Evolutionary conservation across 1,139 yeast species (phyloP).

Genomic region (Nakaseomyces uthaithaninus): DNA sequence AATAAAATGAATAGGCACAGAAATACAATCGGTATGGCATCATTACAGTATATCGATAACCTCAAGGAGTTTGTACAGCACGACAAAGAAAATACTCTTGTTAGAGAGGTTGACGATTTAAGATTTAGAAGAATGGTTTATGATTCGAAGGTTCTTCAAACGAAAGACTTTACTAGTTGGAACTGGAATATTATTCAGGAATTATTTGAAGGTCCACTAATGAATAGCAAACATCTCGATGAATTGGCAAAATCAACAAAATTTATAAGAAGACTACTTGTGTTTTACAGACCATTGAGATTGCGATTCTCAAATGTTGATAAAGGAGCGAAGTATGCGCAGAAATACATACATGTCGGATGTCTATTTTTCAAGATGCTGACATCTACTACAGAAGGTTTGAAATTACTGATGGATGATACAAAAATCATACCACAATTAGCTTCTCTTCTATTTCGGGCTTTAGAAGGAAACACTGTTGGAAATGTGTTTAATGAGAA

Average conservation of each 20-base stretch:
- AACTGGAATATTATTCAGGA: constrained; percentile 69
- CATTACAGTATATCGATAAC: constrained; percentile 23
- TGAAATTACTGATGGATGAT: constrained; percentile 50
- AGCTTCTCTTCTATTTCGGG: constrained; percentile 80
- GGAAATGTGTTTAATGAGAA: constrained; percentile 65
- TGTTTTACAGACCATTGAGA: constrained; percentile 88
- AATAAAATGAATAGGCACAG: constrained; percentile 36
- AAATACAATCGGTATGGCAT: constrained; percentile 31
- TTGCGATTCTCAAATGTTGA: constrained; percentile 65
- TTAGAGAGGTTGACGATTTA: constrained; percentile 56
- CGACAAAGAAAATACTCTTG: constrained; percentile 38
- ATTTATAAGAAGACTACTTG: constrained; percentile 71
- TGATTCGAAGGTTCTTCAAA: constrained; percentile 63
- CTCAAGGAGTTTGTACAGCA: constrained; percentile 35
- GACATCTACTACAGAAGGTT: constrained; percentile 58
- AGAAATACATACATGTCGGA: constrained; percentile 59
- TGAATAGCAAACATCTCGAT: constrained; percentile 63
- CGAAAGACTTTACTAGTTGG: constrained; percentile 81
- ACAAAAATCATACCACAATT: constrained; percentile 79
- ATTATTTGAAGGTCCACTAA: constrained; percentile 71
- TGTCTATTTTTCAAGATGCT: constrained; percentile 62
- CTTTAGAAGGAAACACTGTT: constrained; percentile 41
- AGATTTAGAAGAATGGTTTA: constrained; percentile 59
- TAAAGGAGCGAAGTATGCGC: constrained; percentile 42
- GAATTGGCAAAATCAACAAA: constrained; percentile 76